Evolutionary conservation across 2,329 filamentous ascomycete genomes (phyloP), one percentile per base, ranked within the genome.

Genomic region (Aurifilum marmelostoma): DNA sequence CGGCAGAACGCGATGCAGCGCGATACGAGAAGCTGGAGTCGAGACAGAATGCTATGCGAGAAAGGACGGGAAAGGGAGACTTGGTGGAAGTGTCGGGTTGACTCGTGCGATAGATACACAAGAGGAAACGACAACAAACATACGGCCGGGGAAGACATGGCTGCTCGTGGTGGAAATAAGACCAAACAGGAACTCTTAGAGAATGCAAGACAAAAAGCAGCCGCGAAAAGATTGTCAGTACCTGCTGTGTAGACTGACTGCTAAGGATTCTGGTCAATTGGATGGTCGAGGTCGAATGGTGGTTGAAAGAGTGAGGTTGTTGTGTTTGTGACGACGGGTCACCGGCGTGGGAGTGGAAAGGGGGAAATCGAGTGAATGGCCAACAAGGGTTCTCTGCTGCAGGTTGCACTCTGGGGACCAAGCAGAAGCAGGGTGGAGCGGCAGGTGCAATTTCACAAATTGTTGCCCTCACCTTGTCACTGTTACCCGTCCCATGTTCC

Each of bases 131-230:
- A 66, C 67, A 66, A 67, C 67, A 70, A 67, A 73, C 71, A 54
- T 73, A 73, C 71, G 60, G 71, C 71, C 47, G 71, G 71, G 43
- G 68, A 70, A 73, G 75, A 77, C 75, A 77, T 77, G 63, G 64
- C 54, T 47, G 64, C 43, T 21, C 32, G 21, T 37, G 29, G 29
- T 41, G 50, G 32, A 47, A 47, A 56, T 37, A 47, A 59, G 59
- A 43, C 63, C 37, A 65, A 59, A 59, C 52, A 58, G 16, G 41
- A 65, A 59, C 8, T 58, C n/a, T 62, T 24, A 47, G 27, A 47
- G 24, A 47, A 43, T 29, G n/a, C 50, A 65, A 47, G 43, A n/a
- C n/a, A 39, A 52, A 37, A 54, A 29, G 29, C 47, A 58, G 50
- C 29, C 39, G 64, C 64, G n/a, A 24, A 34, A 59, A n/a, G 43